These are phyloP conservation scores for Melanomma pulvis-pyrius DNA, from an alignment of 495 filamentous ascomycete genomes.

Conservation along the genomic window DNA sequence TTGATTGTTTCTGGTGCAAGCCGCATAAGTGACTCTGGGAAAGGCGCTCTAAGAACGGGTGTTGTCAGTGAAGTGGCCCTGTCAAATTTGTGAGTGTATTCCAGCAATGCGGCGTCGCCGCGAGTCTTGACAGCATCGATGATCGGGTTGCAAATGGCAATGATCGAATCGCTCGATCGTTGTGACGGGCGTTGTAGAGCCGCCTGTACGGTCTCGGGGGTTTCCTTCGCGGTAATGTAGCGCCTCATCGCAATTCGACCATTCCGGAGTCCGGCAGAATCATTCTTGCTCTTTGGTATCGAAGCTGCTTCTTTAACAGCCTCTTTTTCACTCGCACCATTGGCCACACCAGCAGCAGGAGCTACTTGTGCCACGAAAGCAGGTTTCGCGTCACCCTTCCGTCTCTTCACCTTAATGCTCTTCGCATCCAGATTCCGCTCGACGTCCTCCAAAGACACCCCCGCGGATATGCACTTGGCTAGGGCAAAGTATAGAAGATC, in stretches of 20 bases:
- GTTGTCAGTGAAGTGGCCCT: slow-evolving; percentile 88
- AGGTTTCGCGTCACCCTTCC: slow-evolving; percentile 91
- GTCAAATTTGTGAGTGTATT: slow-evolving; percentile 96
- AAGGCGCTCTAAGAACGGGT: slow-evolving; percentile 85
- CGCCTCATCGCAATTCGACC: slow-evolving; percentile 81
- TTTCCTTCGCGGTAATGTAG: slow-evolving; percentile 65
- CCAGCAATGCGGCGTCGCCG: slow-evolving; percentile 84
- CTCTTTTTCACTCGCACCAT: slow-evolving; percentile 34
- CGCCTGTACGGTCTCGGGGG: slow-evolving; percentile 63
- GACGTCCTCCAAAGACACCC: slow-evolving; percentile 82
- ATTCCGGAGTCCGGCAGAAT: slow-evolving; percentile 55
- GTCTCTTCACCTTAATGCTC: slow-evolving; percentile 86
- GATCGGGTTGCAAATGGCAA: slow-evolving; percentile 87
- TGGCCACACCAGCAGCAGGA: slow-evolving; percentile 10
- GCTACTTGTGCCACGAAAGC: slow-evolving; percentile 61
- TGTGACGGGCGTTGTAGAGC: slow-evolving; percentile 87
- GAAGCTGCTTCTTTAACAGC: slow-evolving; percentile 49
- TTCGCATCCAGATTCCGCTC: slow-evolving; percentile 92
- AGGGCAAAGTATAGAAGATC: slow-evolving; percentile 96
- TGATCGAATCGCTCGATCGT: slow-evolving; percentile 84
- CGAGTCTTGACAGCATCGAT: slow-evolving; percentile 77
- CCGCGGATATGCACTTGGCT: slow-evolving; percentile 80
- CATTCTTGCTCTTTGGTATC: slow-evolving; percentile 47
- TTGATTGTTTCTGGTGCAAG: slow-evolving; percentile 76
- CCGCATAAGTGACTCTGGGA: slow-evolving; percentile 81